phyloP scores from a whole-genome alignment of 139 green algal species.

The Protoeuglena noctilucae region DNA sequence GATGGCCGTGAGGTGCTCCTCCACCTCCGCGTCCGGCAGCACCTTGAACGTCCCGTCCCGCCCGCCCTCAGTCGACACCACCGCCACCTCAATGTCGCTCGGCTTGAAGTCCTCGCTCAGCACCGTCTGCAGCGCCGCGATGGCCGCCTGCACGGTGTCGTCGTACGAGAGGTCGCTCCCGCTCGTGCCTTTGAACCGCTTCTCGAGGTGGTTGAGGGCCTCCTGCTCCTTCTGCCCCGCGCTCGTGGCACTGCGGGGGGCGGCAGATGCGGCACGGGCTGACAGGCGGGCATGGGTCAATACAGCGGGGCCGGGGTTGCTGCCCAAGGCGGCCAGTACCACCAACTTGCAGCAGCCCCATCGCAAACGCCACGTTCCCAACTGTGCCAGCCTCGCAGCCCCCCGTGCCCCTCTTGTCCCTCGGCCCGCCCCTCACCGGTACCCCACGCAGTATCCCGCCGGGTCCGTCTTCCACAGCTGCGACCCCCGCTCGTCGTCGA shows the following conservation, averaged over 20 bases:
- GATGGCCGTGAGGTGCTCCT: slow-evolving; percentile 73
- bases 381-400: slow-evolving; percentile 27
- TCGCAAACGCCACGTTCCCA: neutral
- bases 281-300: too few relatives aligned
- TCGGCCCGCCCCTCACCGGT: slow-evolving; percentile 52
- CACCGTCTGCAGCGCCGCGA: slow-evolving; percentile 70
- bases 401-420: neutral
- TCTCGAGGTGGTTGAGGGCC: slow-evolving; percentile 87
- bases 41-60: slow-evolving; percentile 39
- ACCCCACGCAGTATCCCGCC: slow-evolving; percentile 92
- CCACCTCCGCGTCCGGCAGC: slow-evolving; percentile 54
- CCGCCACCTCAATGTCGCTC: slow-evolving; percentile 76
- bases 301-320: too few relatives aligned
- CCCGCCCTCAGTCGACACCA: slow-evolving; percentile 28
- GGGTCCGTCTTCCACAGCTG: slow-evolving; percentile 96
- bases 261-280: too few relatives aligned
- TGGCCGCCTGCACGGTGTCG: slow-evolving; percentile 60
- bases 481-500: slow-evolving; percentile 88
- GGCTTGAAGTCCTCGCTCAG: slow-evolving; percentile 92
- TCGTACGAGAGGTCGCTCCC: slow-evolving; percentile 34
- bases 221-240: slow-evolving; percentile 91
- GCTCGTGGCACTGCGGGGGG: too few relatives aligned
- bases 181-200: slow-evolving; percentile 62
- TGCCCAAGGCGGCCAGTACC: slow-evolving; percentile 2
- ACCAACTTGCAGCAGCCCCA: neutral